Base-by-base conservation (phyloP, 1,284 basidiomycete species). In the Marasmius fiardii region DNA sequence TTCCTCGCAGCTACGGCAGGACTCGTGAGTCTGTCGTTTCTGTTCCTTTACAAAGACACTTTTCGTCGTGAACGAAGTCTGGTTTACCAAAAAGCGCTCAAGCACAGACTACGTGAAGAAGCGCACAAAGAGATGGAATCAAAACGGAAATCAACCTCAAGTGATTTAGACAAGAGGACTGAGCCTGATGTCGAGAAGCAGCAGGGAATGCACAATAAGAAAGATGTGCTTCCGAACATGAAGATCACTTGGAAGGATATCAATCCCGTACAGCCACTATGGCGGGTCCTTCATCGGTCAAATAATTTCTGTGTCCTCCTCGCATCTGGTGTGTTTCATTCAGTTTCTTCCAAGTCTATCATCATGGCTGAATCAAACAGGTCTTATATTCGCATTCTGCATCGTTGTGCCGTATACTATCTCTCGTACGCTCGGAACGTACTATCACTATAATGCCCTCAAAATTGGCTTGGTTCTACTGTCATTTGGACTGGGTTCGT, bases 61-160 rank as follows among this genome's bases (percentile, higher is more conserved):
- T 95, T 91, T 74, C 81, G 93, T 14, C 74, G 78, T 55, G 90
- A 94, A 66, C 84, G 93, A 26, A 92, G 90, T 58, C 69, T 87
- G 35, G 81, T 83, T 6, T 95, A 93, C 66, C 90, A 91, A 65
- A 76, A 74, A 48, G 83, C 83, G 4, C 68, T 87, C 26, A 74
- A 65, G 58, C 58, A 67, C 28, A 68, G 69, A 21, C 51, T 73
- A 10, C 58, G 64, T 53, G 60, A 66, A 60, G 58, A 61, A 16
- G 44, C 31, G 52, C 52, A 51, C 11, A 24, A 21, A 16, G 60
- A 62, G 43, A 28, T 53, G 0, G 62, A 64, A 51, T 61, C 65
- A 61, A 59, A 52, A 58, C 63, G 33, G 7, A 50, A 28, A 21
- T 48, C n/a, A n/a, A n/a, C n/a, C n/a, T n/a, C n/a, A n/a, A n/a